Evolutionary conservation across 371 early-diverging fungal species (phyloP).

Genomic region (Mucor circinelloides): DNA sequence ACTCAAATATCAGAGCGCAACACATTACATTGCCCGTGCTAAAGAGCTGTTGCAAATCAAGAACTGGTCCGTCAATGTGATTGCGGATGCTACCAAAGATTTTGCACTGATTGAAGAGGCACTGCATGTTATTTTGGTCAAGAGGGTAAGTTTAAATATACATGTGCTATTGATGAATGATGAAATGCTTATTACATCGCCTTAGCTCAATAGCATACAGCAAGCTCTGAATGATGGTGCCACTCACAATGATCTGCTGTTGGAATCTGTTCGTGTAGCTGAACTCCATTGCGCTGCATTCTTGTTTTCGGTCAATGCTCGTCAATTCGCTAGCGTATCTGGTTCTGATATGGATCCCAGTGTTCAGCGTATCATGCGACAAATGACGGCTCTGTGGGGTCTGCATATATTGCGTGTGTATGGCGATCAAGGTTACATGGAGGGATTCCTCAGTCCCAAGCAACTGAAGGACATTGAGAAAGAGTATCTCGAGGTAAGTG

Average conservation of each 20-base stretch:
- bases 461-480: constrained; percentile 51
- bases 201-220: constrained; percentile 36
- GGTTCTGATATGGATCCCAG: constrained; percentile 18
- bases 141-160: constrained; percentile 24
- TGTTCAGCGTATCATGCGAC: constrained; percentile 31
- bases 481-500: constrained; percentile 40
- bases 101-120: constrained; percentile 33
- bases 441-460: constrained; percentile 48
- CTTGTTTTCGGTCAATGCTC: constrained; percentile 33
- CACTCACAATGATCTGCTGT: constrained; percentile 31
- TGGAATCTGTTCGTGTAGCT: constrained; percentile 38
- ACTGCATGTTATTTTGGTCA: constrained; percentile 26
- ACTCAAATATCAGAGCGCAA: constrained; percentile 39
- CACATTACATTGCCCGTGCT: constrained; percentile 30
- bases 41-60: constrained; percentile 25
- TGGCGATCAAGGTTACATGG: constrained; percentile 53
- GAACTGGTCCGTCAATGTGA: constrained; percentile 24
- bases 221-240: constrained; percentile 22
- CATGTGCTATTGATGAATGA: not conserved
- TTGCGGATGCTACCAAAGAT: constrained; percentile 26
- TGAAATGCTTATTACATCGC: not conserved
- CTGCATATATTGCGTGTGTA: constrained; percentile 42
- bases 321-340: constrained; percentile 30
- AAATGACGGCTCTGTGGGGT: constrained; percentile 45
- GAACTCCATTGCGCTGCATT: constrained; percentile 44